Evolutionary conservation across 2,329 filamentous ascomycete genomes (phyloP).

Genomic region (Curvularia hawaiiensis): DNA sequence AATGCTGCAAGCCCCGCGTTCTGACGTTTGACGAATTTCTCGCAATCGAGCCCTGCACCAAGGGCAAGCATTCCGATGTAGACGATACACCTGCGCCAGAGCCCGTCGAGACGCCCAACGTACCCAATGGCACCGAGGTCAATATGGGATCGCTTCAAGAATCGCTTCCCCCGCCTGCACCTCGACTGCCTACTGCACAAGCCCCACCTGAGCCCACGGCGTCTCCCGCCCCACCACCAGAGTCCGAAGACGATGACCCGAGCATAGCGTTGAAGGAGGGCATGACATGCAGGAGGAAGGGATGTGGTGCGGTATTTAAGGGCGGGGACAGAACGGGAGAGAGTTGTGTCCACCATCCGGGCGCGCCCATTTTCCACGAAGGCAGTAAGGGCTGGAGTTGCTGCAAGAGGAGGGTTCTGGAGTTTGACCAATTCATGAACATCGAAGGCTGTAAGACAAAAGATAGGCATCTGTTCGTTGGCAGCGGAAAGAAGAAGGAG

Average conservation of each 20-base stretch:
- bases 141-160: conserved; percentile 40
- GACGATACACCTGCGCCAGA: conserved; percentile 68
- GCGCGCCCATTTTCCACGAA: conserved; percentile 92
- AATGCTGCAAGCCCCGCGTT: conserved; percentile 97
- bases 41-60: conserved; percentile 87
- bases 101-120: conserved; percentile 54
- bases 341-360: conserved; percentile 86
- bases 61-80: conserved; percentile 87
- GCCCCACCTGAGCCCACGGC: conserved; percentile 30
- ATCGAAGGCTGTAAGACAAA: conserved; percentile 90
- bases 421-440: conserved; percentile 98
- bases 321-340: conserved; percentile 64
- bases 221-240: conserved; percentile 45
- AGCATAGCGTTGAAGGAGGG: conserved; percentile 73
- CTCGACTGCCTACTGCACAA: conserved; percentile 41
- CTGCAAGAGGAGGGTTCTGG: conserved; percentile 91
- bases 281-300: conserved; percentile 76
- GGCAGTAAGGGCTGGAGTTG: conserved; percentile 97
- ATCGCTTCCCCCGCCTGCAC: conserved; percentile 39
- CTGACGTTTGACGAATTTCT: conserved; percentile 99
- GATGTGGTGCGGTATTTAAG: conserved; percentile 71
- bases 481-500: conserved; percentile 74
- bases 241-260: conserved; percentile 85
- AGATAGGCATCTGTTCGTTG: conserved; percentile 81
- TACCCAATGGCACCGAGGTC: conserved; percentile 45